These are phyloP conservation scores for Neurospora intermedia DNA, from an alignment of 495 filamentous ascomycete species.

Conservation along the genomic window DNA sequence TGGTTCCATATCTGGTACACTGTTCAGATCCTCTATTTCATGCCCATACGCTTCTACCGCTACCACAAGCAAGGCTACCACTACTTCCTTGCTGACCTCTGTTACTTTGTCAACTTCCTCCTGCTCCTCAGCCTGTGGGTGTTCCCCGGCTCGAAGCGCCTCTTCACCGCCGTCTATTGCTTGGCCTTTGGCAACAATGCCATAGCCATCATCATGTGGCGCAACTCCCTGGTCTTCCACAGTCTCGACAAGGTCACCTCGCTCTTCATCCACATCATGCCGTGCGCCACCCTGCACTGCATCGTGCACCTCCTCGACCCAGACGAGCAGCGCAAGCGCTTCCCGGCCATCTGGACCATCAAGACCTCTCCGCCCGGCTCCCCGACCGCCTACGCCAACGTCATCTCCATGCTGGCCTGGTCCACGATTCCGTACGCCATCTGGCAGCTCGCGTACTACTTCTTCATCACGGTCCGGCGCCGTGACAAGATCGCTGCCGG, in stretches of 20 bases:
- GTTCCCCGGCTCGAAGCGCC: constrained; percentile 79
- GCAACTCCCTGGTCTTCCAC: constrained; percentile 96
- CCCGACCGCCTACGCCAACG: constrained; percentile 62
- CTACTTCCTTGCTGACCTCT: constrained; percentile 94
- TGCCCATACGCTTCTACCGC: constrained; percentile 87
- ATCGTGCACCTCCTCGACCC: constrained; percentile 71
- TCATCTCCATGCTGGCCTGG: constrained; percentile 83
- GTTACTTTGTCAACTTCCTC: constrained; percentile 94
- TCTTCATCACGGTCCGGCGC: constrained; percentile 84
- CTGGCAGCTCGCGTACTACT: constrained; percentile 89
- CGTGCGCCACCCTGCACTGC: constrained; percentile 83
- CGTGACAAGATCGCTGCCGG: constrained; percentile 92
- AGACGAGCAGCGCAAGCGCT: constrained; percentile 54
- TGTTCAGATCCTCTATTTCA: constrained; percentile 75
- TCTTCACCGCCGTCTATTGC: constrained; percentile 90
- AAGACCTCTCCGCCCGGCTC: constrained; percentile 59
- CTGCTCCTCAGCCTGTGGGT: constrained; percentile 76
- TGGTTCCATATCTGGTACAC: constrained; percentile 92
- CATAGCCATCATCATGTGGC: constrained; percentile 97
- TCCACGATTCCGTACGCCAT: constrained; percentile 82
- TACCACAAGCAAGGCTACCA: constrained; percentile 88
- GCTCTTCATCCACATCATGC: constrained; percentile 99
- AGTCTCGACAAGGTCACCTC: constrained; percentile 91
- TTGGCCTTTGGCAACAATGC: constrained; percentile 94
- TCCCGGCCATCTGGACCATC: constrained; percentile 79